Percentiles rank a stretch among this genome's conserved stretches.
Conservation (phyloP, 768 basidiomycete species). For the Cantharellus anzutake region DNA sequence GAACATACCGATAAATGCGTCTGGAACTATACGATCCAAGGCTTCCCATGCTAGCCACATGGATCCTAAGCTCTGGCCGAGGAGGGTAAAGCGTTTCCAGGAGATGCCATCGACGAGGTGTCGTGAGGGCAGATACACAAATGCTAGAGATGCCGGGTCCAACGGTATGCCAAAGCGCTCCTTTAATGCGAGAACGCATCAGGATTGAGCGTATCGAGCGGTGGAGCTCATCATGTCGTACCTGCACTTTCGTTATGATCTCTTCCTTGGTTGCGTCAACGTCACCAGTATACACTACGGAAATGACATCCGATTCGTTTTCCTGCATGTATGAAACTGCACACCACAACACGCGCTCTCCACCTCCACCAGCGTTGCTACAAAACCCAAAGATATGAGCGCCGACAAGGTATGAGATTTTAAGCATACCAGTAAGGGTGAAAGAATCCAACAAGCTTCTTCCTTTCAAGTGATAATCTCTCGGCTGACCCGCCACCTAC, state of each 20-base stretch:
- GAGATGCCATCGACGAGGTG: conserved; percentile 56
- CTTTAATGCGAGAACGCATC: conserved; percentile 21
- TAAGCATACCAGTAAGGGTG: conserved; percentile 81
- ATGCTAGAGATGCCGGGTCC: conserved; percentile 43
- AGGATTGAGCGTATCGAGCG: neutral
- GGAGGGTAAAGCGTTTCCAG: conserved; percentile 81
- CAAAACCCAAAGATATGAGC: conserved; percentile 1
- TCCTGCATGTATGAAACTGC: conserved; percentile 64
- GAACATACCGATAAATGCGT: conserved; percentile 65
- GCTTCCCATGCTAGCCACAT: conserved; percentile 73
- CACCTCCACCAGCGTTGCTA: conserved; percentile 93
- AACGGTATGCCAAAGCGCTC: conserved; percentile 65
- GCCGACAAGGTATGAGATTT: neutral
- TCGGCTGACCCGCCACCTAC: neutral
- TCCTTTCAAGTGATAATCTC: neutral
- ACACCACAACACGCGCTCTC: conserved; percentile 90
- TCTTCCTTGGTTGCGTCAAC: conserved; percentile 54
- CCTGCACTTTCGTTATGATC: conserved; percentile 70
- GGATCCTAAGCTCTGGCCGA: conserved; percentile 82
- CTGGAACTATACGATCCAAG: conserved; percentile 57
- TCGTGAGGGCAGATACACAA: conserved; percentile 61
- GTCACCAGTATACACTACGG: conserved; percentile 83
- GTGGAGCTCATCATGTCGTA: conserved; percentile 14
- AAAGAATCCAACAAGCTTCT: conserved; percentile 57
- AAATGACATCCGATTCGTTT: conserved; percentile 41